These are phyloP conservation scores for Zygotorulaspora mrakii DNA, from an alignment of 1,139 yeast species.

Conservation along the genomic window DNA sequence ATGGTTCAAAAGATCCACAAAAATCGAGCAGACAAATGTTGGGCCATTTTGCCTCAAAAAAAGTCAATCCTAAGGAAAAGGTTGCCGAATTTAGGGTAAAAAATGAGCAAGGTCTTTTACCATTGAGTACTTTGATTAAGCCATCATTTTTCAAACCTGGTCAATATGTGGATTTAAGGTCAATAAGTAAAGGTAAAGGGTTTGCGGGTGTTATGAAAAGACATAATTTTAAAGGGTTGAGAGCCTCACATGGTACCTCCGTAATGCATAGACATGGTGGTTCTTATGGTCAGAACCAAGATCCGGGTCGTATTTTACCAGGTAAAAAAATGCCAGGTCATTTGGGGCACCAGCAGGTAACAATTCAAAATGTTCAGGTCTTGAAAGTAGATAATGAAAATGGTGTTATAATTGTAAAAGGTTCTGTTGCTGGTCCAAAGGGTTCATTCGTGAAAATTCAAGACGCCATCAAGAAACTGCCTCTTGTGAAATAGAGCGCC, in stretches of 20 bases:
- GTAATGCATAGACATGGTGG: constrained; percentile 94
- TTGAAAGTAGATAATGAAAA: constrained; percentile 75
- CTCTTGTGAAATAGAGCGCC: constrained; percentile 7
- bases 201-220: constrained; percentile 98
- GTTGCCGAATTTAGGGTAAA: constrained; percentile 77
- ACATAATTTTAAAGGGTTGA: constrained; percentile 85
- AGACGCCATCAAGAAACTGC: constrained; percentile 59
- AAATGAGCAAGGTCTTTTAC: constrained; percentile 59
- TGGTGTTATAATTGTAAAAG: constrained; percentile 80
- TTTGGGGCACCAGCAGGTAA: constrained; percentile 76
- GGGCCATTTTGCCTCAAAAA: constrained; percentile 77
- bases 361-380: constrained; percentile 73
- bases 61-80: constrained; percentile 77
- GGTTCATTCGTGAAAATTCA: constrained; percentile 70
- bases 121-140: constrained; percentile 70
- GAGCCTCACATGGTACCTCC: constrained; percentile 96
- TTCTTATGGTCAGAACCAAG: constrained; percentile 92
- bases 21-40: constrained; percentile 63
- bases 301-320: constrained; percentile 94
- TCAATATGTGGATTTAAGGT: constrained; percentile 75
- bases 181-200: constrained; percentile 90
- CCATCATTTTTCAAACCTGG: constrained; percentile 86
- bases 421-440: constrained; percentile 87
- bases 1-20: constrained; percentile 60
- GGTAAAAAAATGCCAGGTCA: constrained; percentile 99